A percentile compares a stretch with the other conserved stretches of the same genome.
phyloP scores from a whole-genome alignment of 441 rosid genomes.

The Melianthus villosus region DNA sequence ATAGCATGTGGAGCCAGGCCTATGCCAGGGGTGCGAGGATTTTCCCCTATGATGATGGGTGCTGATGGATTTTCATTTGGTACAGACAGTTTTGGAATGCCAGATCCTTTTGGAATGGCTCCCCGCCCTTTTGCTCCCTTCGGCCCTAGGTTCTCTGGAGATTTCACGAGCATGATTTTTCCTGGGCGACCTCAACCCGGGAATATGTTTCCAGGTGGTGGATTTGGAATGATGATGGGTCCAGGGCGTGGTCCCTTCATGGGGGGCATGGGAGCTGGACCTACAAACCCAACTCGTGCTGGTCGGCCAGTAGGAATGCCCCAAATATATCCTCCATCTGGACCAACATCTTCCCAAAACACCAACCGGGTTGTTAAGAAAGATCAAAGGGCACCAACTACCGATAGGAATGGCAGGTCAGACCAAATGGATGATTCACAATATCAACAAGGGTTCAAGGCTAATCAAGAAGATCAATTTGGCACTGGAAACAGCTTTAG shows the following conservation, averaged over 20 bases:
- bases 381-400: conserved; percentile 26
- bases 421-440: conserved; percentile 27
- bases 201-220: conserved; percentile 53
- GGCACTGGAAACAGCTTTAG: conserved; percentile 37
- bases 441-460: conserved; percentile 30
- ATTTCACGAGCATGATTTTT: conserved; percentile 85
- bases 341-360: conserved; percentile 26
- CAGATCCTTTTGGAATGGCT: conserved; percentile 62
- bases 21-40: conserved; percentile 74
- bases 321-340: conserved; percentile 29
- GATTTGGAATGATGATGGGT: conserved; percentile 92
- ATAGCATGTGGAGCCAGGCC: conserved; percentile 68
- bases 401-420: conserved; percentile 24
- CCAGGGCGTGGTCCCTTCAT: conserved; percentile 63
- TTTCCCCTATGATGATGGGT: conserved; percentile 72
- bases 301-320: conserved; percentile 45
- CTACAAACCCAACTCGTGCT: conserved; percentile 34
- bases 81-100: conserved; percentile 69
- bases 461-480: conserved; percentile 38
- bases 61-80: conserved; percentile 74
- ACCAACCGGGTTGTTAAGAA: conserved; percentile 27
- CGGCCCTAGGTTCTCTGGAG: conserved; percentile 83
- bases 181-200: conserved; percentile 92
- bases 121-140: conserved; percentile 71
- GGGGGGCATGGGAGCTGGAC: conserved; percentile 60